Base-by-base conservation (phyloP, 1,139 yeast species). In the Magnusiomyces paraingens region DNA sequence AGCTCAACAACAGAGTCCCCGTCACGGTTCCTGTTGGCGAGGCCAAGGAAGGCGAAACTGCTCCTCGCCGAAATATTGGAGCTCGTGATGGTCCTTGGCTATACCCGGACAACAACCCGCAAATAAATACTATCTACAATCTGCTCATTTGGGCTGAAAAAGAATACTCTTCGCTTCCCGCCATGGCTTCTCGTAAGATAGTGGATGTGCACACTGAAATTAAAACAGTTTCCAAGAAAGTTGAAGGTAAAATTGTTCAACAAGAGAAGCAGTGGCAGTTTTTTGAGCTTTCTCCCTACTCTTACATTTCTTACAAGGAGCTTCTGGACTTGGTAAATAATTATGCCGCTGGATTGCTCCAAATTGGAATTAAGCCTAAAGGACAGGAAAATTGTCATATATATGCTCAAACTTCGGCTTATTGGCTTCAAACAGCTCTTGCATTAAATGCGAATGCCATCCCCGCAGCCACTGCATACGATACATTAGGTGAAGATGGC, bases 391-490 rank as follows among this genome's bases (percentile, higher is more conserved):
- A 80, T 64, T 69, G 91, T 62, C 96, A 91, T 70, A 78, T 93
- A 54, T 94, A 84, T 71, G 96, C 96, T 40, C 72, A 86, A 38
- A 74, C 96, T 29, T 85, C 95, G 38, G 86, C 82, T 54, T 81
- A 81, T 66, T 93, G 99, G 99, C 80, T 93, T 86, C 88, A 88
- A 72, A 79, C 89, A 44, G 93, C 84, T 61, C 71, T 90, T 61
- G 96, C 91, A 15, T 78, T 87, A 52, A 80, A 81, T 63, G 74
- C 89, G 56, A 96, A 90, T 70, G 73, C 81, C 52, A 83, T 94
- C 58, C 88, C 98, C 22, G 80, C 87, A 58, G 99, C 90, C 47
- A 94, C 99, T 32, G 98, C 99, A 42, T 93, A 93, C 71, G 99
- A 93, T 70, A 91, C 99, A 42, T 77, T 93, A 60, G 99, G 99